phyloP scores from a whole-genome alignment of 1,284 basidiomycete genomes.

The Wallemia mellicola region DNA sequence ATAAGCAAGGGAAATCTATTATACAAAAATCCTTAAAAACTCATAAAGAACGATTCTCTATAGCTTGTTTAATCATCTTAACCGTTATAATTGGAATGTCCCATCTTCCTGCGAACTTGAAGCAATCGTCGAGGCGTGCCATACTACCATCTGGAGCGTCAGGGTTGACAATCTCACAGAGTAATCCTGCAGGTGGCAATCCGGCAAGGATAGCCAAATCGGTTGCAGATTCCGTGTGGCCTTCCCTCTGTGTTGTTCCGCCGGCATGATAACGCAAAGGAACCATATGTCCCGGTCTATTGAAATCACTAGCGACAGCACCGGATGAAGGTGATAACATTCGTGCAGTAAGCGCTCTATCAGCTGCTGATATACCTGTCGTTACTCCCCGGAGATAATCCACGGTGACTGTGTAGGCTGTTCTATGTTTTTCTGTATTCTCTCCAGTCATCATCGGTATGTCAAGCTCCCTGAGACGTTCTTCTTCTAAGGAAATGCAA shows the following conservation, averaged over 20 bases:
- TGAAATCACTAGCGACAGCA: constrained; percentile 41
- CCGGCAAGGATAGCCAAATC: constrained; percentile 55
- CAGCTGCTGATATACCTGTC: constrained; percentile 89
- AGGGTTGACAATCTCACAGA: constrained; percentile 90
- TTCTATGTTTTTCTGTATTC: constrained; percentile 71
- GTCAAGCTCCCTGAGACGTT: constrained; percentile 45
- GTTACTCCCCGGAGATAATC: constrained; percentile 61
- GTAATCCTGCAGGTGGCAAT: constrained; percentile 46
- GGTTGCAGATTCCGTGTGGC: constrained; percentile 75
- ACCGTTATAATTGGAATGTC: constrained; percentile 81
- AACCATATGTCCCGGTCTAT: constrained; percentile 79
- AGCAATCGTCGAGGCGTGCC: constrained; percentile 79
- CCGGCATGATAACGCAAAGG: constrained; percentile 63
- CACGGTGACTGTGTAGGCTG: constrained; percentile 86
- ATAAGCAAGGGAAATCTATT: constrained; percentile 15
- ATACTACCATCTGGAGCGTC: constrained; percentile 59
- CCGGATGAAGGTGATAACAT: constrained; percentile 30
- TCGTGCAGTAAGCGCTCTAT: constrained; percentile 60
- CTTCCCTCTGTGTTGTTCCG: constrained; percentile 52
- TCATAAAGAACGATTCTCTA: too few relatives aligned
- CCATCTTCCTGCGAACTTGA: constrained; percentile 71
- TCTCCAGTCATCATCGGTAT: constrained; percentile 80
- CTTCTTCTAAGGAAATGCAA: constrained; percentile 52
- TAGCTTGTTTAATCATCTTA: constrained; percentile 21
- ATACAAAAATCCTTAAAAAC: constrained; percentile 3